Evolutionary conservation across 805 yeast species (phyloP).

Genomic region (Metschnikowia arizonensis): DNA sequence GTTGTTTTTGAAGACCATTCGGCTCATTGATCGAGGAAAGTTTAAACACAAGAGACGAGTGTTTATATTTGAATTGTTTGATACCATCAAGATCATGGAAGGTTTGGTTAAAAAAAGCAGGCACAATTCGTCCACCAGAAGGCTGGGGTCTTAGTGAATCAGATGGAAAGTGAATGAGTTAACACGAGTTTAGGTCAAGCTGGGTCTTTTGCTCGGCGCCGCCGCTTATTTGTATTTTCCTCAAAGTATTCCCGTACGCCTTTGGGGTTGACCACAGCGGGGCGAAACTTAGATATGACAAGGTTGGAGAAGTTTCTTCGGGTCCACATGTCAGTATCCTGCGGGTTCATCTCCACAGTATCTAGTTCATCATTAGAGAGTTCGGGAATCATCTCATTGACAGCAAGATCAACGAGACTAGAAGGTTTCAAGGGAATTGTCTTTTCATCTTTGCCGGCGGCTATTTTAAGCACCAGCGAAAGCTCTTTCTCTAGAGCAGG

Average conservation of each 20-base stretch:
- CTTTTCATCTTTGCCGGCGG: constrained; percentile 9
- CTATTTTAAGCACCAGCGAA: constrained; percentile 16
- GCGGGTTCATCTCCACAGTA: constrained; percentile 36
- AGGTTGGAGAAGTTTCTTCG: constrained; percentile 34
- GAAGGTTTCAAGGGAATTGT: constrained; percentile 17
- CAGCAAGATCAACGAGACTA: constrained; percentile 24
- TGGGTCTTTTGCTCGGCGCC: constrained; percentile 5
- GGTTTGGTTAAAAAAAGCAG: constrained; percentile 45
- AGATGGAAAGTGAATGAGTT: neutral
- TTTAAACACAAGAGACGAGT: constrained; percentile 61
- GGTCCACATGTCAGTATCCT: constrained; percentile 36
- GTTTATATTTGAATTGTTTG: constrained; percentile 57
- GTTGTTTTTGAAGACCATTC: constrained; percentile 49
- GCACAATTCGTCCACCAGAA: constrained; percentile 16
- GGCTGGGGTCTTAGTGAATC: neutral
- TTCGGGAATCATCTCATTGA: constrained; percentile 38
- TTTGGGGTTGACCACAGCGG: constrained; percentile 24
- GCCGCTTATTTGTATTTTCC: constrained; percentile 1
- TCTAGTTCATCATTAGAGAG: constrained; percentile 35
- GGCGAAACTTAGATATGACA: constrained; percentile 33
- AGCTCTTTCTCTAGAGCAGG: constrained; percentile 21
- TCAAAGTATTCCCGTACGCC: constrained; percentile 21
- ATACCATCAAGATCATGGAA: constrained; percentile 51
- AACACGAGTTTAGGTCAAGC: neutral
- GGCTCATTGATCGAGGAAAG: constrained; percentile 52